A percentile compares a stretch with the other conserved stretches of the same genome.
Evolutionary conservation across 176 grass and related monocot species (phyloP).

Genomic region (Aegilops tauschii): DNA sequence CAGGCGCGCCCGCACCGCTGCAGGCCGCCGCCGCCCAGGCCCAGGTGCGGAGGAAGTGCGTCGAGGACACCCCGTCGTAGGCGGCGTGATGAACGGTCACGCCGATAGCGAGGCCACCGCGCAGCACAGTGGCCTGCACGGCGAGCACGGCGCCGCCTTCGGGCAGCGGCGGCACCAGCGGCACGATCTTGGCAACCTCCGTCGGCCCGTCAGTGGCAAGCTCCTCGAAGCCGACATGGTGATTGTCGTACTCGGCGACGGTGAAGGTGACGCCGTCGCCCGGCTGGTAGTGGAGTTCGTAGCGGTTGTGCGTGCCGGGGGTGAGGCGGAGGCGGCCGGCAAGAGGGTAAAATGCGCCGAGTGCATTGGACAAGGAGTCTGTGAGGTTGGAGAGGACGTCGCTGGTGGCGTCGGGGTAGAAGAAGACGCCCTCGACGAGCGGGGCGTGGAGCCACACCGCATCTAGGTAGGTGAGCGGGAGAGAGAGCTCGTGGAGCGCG

Average conservation of each 20-base stretch:
- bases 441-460: no score
- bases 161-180: background rate
- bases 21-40: background rate
- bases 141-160: background rate
- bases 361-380: background rate
- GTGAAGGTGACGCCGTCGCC: background rate
- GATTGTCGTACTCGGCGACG: background rate
- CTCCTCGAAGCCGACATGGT: background rate
- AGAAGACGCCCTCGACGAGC: conserved; percentile 23
- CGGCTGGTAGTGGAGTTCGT: background rate
- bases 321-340: background rate
- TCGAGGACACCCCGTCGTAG: background rate
- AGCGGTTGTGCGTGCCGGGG: background rate
- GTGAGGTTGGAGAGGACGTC: conserved; percentile 2
- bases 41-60: background rate
- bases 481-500: no score
- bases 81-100: background rate
- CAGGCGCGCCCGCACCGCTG: background rate
- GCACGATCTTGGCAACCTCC: background rate
- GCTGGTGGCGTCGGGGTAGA: conserved; percentile 21
- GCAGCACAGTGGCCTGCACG: background rate
- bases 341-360: background rate
- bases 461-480: no score
- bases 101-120: background rate
- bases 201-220: background rate